Evolutionary conservation across 805 yeast species (phyloP).

Genomic region (Zygosaccharomyces pseudorouxii): DNA sequence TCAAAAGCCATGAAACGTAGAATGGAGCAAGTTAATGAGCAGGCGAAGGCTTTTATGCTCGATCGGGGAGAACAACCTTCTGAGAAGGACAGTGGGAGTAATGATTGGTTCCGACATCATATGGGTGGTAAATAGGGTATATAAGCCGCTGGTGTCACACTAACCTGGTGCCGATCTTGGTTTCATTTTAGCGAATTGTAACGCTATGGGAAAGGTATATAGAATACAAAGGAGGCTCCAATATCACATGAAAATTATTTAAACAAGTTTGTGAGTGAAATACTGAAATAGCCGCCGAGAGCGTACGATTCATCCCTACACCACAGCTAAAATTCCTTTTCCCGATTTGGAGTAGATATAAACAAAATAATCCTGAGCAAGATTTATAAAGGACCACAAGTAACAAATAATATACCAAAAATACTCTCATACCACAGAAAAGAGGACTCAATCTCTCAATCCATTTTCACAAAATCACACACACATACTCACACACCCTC

Average conservation of each 20-base stretch:
- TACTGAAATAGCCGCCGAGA: background rate
- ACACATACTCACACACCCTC: background rate
- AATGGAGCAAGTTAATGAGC: slow-evolving; percentile 30
- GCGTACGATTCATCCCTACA: slow-evolving; percentile 1
- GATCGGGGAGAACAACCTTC: background rate
- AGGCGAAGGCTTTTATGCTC: slow-evolving; percentile 16
- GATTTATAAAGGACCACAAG: slow-evolving; percentile 4
- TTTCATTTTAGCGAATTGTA: background rate
- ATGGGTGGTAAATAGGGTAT: background rate
- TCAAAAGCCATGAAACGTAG: slow-evolving; percentile 57
- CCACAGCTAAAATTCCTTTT: background rate
- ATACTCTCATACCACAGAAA: background rate
- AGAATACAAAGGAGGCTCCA: background rate
- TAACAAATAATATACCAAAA: background rate
- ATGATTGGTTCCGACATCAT: slow-evolving; percentile 1
- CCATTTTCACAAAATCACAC: no score
- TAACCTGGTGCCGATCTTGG: background rate
- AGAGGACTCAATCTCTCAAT: background rate
- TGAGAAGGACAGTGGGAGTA: background rate
- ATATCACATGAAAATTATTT: background rate
- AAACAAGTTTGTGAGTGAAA: background rate
- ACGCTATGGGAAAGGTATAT: background rate
- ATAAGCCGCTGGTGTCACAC: background rate
- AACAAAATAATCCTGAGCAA: slow-evolving; percentile 8
- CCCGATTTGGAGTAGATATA: slow-evolving; percentile 10